Evolutionary conservation across 169 alveolate species (phyloP).

Genomic region (Cryptosporidium ryanae): DNA sequence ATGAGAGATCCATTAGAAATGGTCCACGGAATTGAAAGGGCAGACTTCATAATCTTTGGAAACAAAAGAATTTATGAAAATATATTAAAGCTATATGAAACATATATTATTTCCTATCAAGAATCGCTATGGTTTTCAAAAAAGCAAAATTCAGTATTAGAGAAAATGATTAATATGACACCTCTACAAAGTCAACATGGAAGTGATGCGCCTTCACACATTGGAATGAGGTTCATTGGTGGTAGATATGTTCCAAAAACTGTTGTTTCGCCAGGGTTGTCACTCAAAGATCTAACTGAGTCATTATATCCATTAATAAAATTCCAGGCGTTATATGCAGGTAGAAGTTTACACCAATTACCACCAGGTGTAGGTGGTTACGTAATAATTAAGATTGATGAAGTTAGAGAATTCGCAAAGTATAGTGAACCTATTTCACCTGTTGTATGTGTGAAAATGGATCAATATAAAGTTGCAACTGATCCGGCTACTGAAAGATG

Average conservation of each 20-base stretch:
- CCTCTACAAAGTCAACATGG: slow-evolving; percentile 74
- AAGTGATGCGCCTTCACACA: slow-evolving; percentile 73
- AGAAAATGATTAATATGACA: slow-evolving; percentile 71
- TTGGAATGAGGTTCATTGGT: slow-evolving; percentile 72
- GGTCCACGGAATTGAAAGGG: slow-evolving; percentile 75
- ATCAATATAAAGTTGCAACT: slow-evolving; percentile 72
- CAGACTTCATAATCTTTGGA: slow-evolving; percentile 71
- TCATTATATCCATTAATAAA: slow-evolving; percentile 72
- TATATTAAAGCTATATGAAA: slow-evolving; percentile 44
- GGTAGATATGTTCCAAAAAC: slow-evolving; percentile 75
- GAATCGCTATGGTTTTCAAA: slow-evolving; percentile 68
- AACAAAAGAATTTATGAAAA: slow-evolving; percentile 58
- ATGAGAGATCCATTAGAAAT: slow-evolving; percentile 72
- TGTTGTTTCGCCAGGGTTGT: slow-evolving; percentile 66
- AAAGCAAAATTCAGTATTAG: slow-evolving; percentile 64
- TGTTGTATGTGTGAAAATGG: slow-evolving; percentile 73
- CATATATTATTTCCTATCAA: slow-evolving; percentile 68
- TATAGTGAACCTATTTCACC: slow-evolving; percentile 71
- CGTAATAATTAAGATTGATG: slow-evolving; percentile 73
- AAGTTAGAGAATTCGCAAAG: slow-evolving; percentile 71
- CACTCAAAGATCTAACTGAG: slow-evolving; percentile 65
- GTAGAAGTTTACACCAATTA: slow-evolving; percentile 69
- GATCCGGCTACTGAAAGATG: slow-evolving; percentile 75
- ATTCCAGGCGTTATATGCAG: slow-evolving; percentile 74
- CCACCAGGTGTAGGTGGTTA: slow-evolving; percentile 75